Evolutionary conservation across 495 filamentous ascomycete genomes (phyloP).

Genomic region (Ramalina intermedia): DNA sequence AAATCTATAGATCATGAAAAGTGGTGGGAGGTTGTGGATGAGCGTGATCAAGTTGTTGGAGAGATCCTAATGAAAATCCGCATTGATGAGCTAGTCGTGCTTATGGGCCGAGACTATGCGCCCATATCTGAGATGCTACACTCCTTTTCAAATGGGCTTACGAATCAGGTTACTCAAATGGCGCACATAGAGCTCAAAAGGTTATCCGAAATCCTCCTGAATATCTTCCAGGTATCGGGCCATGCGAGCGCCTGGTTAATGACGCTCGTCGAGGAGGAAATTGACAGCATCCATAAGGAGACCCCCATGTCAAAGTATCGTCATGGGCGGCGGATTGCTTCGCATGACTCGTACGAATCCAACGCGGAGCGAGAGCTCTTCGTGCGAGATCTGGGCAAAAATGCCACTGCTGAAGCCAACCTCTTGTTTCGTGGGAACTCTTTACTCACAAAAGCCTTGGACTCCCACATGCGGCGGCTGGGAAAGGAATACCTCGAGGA

Average conservation of each 20-base stretch:
- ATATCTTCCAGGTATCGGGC: constrained; percentile 94
- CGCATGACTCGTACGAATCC: constrained; percentile 60
- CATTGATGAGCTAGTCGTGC: constrained; percentile 75
- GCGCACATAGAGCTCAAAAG: constrained; percentile 62
- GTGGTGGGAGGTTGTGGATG: constrained; percentile 76
- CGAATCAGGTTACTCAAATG: constrained; percentile 66
- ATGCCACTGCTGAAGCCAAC: constrained; percentile 64
- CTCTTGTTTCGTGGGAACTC: constrained; percentile 93
- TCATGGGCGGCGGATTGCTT: constrained; percentile 63
- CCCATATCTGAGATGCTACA: constrained; percentile 75
- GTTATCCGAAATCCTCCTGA: constrained; percentile 75
- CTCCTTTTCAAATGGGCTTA: constrained; percentile 67
- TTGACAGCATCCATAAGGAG: constrained; percentile 81
- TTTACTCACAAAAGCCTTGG: constrained; percentile 81
- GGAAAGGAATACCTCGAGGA: constrained; percentile 90
- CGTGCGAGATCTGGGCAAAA: constrained; percentile 42
- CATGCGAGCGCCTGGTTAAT: constrained; percentile 82
- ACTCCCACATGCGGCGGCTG: constrained; percentile 87
- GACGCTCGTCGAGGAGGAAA: constrained; percentile 87
- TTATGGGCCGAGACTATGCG: constrained; percentile 75
- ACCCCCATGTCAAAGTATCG: constrained; percentile 50
- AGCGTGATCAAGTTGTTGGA: constrained; percentile 57
- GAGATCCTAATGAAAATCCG: constrained; percentile 76
- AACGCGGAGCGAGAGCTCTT: constrained; percentile 44
- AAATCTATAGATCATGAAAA: constrained; percentile 68